Conservation (phyloP, 768 basidiomycete species). For the Melanogaster broomeanus region DNA sequence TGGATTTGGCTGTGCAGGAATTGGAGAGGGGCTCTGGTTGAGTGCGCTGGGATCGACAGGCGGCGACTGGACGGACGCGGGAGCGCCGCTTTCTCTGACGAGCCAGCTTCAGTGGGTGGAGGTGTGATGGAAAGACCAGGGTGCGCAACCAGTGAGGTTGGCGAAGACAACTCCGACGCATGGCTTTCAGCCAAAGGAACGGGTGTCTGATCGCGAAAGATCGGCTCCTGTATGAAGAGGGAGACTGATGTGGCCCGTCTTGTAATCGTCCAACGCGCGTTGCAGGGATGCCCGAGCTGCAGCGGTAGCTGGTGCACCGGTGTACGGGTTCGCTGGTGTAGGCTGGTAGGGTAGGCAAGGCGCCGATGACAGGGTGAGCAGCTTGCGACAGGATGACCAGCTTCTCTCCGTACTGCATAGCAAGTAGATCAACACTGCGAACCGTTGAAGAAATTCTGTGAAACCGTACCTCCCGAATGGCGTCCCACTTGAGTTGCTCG, state of each 20-base stretch:
- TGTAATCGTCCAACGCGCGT: constrained; percentile 76
- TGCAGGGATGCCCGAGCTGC: constrained; percentile 75
- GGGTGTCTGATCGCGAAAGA: constrained; percentile 69
- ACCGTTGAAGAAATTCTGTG: constrained; percentile 2
- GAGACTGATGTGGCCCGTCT: constrained; percentile 62
- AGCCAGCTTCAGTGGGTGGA: constrained; percentile 30
- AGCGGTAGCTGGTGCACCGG: constrained; percentile 62
- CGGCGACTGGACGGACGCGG: constrained; percentile 4
- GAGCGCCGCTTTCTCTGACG: constrained; percentile 7
- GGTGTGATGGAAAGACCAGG: constrained; percentile 46
- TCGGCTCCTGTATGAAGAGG: constrained; percentile 48
- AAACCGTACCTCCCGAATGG: constrained; percentile 66
- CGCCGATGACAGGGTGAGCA: constrained; percentile 58
- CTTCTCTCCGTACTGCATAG: constrained; percentile 75
- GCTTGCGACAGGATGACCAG: constrained; percentile 73
- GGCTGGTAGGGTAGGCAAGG: constrained; percentile 73
- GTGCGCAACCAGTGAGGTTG: constrained; percentile 25
- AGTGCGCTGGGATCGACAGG: constrained; percentile 25
- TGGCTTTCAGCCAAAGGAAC: constrained; percentile 87
- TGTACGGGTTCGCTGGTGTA: constrained; percentile 53
- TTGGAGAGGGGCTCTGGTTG: constrained; percentile 25
- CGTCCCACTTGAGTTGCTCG: constrained; percentile 78
- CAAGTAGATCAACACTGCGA: not conserved
- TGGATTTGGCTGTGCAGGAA: constrained; percentile 32
- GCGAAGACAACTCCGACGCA: constrained; percentile 59